Evolutionary conservation across 129 eudicot genomes (phyloP).

Genomic region (Daucus carota): DNA sequence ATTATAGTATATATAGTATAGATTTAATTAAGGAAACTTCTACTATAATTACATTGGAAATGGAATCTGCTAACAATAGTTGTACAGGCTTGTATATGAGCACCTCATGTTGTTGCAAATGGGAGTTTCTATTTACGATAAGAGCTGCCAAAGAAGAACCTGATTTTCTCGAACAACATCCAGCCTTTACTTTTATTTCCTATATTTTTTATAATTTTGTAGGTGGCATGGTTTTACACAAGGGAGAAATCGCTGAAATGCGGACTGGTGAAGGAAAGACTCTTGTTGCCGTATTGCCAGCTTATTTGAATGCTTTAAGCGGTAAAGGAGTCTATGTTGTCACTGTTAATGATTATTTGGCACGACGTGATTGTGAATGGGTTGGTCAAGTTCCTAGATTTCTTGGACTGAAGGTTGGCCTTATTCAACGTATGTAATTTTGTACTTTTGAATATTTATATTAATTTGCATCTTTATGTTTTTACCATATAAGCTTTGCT

Average conservation of each 20-base stretch:
- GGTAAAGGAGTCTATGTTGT: constrained; percentile 95
- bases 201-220: neutral
- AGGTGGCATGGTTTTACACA: constrained; percentile 99
- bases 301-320: constrained; percentile 86
- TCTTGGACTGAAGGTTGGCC: constrained; percentile 96
- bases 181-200: constrained; percentile 18
- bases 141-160: neutral
- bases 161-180: constrained; percentile 38
- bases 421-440: constrained; percentile 77
- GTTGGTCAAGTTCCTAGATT: constrained; percentile 99
- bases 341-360: constrained; percentile 94
- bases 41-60: constrained; percentile 1
- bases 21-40: no score
- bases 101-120: neutral
- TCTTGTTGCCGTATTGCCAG: constrained; percentile 94
- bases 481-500: neutral
- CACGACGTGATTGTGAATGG: constrained; percentile 98
- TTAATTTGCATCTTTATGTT: neutral
- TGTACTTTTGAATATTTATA: constrained; percentile 2
- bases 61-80: neutral
- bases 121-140: neutral
- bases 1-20: no score
- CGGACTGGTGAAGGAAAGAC: constrained; percentile 99
- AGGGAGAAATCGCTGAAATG: constrained; percentile 99
- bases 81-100: neutral